Evolutionary conservation across 352 stramenopile species (phyloP), one percentile per base, ranked within the genome.

Genomic region (Thalassiosira mediterranea): DNA sequence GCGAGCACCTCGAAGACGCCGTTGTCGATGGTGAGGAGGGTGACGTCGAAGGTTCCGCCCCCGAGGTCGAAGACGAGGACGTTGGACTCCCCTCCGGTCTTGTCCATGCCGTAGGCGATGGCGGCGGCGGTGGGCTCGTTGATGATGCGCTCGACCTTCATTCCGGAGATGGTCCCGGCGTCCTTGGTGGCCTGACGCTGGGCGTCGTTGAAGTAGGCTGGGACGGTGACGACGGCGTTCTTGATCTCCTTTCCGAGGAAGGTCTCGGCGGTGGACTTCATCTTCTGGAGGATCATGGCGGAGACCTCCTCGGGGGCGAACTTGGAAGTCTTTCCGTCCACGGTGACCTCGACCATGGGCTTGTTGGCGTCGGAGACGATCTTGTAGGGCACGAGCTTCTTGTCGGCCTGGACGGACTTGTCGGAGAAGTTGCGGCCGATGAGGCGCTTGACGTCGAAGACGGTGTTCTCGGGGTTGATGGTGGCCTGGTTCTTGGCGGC

Each of bases 361-460:
- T 96, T 96, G 82, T 94, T 88, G 51, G 94, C 79, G 68, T 97
- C 94, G 74, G 97, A 96, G 8, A 98, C 72, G 54, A 99, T 95
- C 1, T 98, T 83, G 90, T 98, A 99, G 21, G 97, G 97, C 51
- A 99, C 90, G 15, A 48, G 31, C 61, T 85, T 85, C 37, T 47
- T 72, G 34, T 85, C 71, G 3, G 57, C 61, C 17, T 59, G 42
- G 0, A 99, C 97, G 28, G 95, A 97, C 83, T 98, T 98, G 88
- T 99, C 97, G 53, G 90, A 96, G 84, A 94, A 97, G 56, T 95
- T 94, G 49, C 97, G 93, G 59, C 98, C 97, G 68, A 99, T 99
- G 32, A 99, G 91, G 81, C 97, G 96, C 94, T 99, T 99, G 60
- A 99, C 96, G 79, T 99, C 97, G 83, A 99, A 99, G 48, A 99